A percentile compares a stretch with the other conserved stretches of the same genome.
phyloP scores from a whole-genome alignment of 805 yeast species.

The Sugiyamaella chiloensis region DNA sequence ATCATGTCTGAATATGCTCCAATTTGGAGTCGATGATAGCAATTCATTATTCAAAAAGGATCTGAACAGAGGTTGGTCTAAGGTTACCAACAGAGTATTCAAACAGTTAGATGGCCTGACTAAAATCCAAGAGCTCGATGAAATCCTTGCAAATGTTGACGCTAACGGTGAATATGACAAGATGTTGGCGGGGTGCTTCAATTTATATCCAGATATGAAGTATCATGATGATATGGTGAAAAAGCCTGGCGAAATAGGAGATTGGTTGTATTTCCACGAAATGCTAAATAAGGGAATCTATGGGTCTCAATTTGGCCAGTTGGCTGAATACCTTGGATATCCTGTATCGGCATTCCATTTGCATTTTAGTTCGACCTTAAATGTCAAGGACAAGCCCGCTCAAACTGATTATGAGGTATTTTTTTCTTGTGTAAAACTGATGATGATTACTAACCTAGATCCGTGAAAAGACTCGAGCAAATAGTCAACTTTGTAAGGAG shows the following conservation, averaged over 20 bases:
- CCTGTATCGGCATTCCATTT: constrained; percentile 62
- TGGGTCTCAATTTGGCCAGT: constrained; percentile 44
- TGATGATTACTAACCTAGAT: constrained; percentile 10
- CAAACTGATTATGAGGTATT: constrained; percentile 18
- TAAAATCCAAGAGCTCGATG: constrained; percentile 47
- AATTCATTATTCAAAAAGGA: constrained; percentile 46
- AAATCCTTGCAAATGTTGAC: constrained; percentile 46
- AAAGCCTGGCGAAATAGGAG: constrained; percentile 61
- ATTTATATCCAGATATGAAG: constrained; percentile 56
- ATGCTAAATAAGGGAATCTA: constrained; percentile 40
- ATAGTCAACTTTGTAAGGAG: constrained; percentile 32
- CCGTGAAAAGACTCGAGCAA: constrained; percentile 30
- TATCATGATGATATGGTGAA: constrained; percentile 60
- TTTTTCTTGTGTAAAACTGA: too few relatives aligned
- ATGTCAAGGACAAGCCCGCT: constrained; percentile 27
- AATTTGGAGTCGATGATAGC: constrained; percentile 47
- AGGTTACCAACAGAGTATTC: constrained; percentile 60
- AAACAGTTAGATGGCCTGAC: constrained; percentile 45
- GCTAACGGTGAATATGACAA: constrained; percentile 55
- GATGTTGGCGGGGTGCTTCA: constrained; percentile 65
- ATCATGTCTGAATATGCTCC: constrained; percentile 78
- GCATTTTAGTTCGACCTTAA: constrained; percentile 59
- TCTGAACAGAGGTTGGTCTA: constrained; percentile 61
- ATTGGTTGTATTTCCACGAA: constrained; percentile 78
- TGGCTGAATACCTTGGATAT: constrained; percentile 52